These are phyloP conservation scores for Pelargonium nanum DNA, from an alignment of 345 rosid species.

Conservation along the genomic window DNA sequence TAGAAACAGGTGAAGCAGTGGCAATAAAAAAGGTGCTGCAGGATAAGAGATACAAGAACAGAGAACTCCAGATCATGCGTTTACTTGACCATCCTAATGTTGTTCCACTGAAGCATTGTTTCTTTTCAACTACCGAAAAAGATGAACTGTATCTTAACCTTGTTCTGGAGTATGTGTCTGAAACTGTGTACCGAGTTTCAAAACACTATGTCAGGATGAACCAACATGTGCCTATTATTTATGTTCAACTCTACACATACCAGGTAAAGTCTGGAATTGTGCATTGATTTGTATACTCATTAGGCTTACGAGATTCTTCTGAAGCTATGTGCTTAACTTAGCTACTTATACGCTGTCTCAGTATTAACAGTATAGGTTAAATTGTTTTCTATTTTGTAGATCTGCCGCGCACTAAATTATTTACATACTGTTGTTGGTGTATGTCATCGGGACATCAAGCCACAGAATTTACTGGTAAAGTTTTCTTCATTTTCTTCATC, in stretches of 20 bases:
- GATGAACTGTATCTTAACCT: slow-evolving; percentile 92
- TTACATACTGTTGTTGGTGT: slow-evolving; percentile 81
- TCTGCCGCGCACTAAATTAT: slow-evolving; percentile 89
- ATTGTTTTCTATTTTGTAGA: slow-evolving; percentile 33
- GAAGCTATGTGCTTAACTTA: not conserved
- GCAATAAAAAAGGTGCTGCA: slow-evolving; percentile 92
- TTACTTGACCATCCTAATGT: slow-evolving; percentile 75
- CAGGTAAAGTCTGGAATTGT: slow-evolving; percentile 36
- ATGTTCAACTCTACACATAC: slow-evolving; percentile 64
- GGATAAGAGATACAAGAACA: slow-evolving; percentile 94
- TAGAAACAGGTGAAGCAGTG: slow-evolving; percentile 71
- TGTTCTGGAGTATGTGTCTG: slow-evolving; percentile 81
- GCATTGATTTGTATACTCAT: not conserved
- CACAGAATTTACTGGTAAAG: slow-evolving; percentile 88
- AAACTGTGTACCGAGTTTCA: slow-evolving; percentile 78
- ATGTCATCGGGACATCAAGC: slow-evolving; percentile 98
- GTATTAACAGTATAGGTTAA: not conserved
- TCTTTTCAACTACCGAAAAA: slow-evolving; percentile 82
- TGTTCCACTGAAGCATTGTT: slow-evolving; percentile 75
- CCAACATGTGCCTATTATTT: slow-evolving; percentile 52
- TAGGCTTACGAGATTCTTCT: not conserved
- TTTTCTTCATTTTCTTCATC: slow-evolving; percentile 7
- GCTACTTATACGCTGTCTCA: not conserved
- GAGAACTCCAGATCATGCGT: slow-evolving; percentile 97
- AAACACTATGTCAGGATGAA: slow-evolving; percentile 64